A percentile compares a stretch with the other conserved stretches of the same genome.
phyloP scores from a whole-genome alignment of 768 basidiomycete species.

The Amanita brunnescens region DNA sequence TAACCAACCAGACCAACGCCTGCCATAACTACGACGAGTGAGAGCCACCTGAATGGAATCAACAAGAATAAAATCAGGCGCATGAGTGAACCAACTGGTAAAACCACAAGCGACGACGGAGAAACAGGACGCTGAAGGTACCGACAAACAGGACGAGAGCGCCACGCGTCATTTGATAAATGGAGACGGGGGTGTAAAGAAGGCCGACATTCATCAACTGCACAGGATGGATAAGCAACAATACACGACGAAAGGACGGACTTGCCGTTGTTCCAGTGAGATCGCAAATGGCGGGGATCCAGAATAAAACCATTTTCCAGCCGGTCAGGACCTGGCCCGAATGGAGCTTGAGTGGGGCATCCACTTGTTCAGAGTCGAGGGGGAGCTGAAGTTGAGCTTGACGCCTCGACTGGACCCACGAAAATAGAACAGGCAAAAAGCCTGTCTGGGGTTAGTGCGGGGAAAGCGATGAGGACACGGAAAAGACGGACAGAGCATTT shows the following conservation, averaged over 20 bases:
- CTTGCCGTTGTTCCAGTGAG: constrained; percentile 85
- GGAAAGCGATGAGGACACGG: constrained; percentile 16
- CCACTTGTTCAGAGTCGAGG: constrained; percentile 32
- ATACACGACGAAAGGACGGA: constrained; percentile 14
- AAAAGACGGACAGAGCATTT: constrained; percentile 81
- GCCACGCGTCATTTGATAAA: constrained; percentile 95
- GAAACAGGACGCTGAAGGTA: constrained; percentile 82
- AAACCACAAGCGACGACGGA: constrained; percentile 73
- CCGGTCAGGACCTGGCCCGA: constrained; percentile 46
- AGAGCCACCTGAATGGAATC: constrained; percentile 61
- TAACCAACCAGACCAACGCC: constrained; percentile 83
- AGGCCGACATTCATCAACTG: constrained; percentile 93
- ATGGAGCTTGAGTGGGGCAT: constrained; percentile 23
- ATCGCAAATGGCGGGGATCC: constrained; percentile 86
- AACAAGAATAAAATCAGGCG: neutral
- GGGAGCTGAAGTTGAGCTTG: constrained; percentile 46
- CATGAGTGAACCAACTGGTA: constrained; percentile 56
- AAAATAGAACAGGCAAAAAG: constrained; percentile 77
- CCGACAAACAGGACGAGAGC: constrained; percentile 94
- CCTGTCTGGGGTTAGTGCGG: constrained; percentile 31
- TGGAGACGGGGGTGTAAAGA: constrained; percentile 92
- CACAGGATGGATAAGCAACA: constrained; percentile 18
- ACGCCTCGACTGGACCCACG: constrained; percentile 46
- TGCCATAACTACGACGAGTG: constrained; percentile 79
- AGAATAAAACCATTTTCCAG: constrained; percentile 66